Percentiles rank a stretch among this genome's conserved stretches.
Conservation (phyloP, 768 basidiomycete genomes). For the Boletus sp. region DNA sequence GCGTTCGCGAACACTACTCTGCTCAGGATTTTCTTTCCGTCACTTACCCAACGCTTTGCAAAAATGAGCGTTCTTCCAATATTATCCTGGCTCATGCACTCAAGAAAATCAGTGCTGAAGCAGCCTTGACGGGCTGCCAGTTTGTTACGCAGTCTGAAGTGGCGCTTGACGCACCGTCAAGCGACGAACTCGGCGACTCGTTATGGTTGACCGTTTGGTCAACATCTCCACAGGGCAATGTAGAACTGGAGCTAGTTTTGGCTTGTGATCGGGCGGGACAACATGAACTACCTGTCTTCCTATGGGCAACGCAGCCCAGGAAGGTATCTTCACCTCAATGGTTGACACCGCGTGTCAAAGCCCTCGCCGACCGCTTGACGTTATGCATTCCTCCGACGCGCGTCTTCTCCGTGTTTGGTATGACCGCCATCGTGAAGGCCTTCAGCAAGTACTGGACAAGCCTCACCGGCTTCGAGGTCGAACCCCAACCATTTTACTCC, state of each 20-base stretch:
- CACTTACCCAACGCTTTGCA: conserved; percentile 41
- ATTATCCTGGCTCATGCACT: conserved; percentile 53
- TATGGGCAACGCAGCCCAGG: conserved; percentile 41
- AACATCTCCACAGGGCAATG: conserved; percentile 27
- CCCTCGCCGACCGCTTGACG: conserved; percentile 38
- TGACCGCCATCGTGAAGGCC: conserved; percentile 38
- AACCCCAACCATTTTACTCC: conserved; percentile 48
- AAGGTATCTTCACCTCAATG: conserved; percentile 25
- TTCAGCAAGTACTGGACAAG: conserved; percentile 47
- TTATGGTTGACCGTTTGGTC: conserved; percentile 56
- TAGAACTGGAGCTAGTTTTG: conserved; percentile 42
- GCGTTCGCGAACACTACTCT: conserved; percentile 40
- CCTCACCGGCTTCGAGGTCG: conserved; percentile 37
- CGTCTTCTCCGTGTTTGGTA: conserved; percentile 53
- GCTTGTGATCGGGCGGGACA: conserved; percentile 45
- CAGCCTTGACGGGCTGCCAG: conserved; percentile 36
- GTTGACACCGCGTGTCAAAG: conserved; percentile 35
- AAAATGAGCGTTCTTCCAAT: conserved; percentile 49
- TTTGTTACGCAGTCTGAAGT: conserved; percentile 37
- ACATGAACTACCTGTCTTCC: conserved; percentile 52
- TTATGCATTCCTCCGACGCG: conserved; percentile 40
- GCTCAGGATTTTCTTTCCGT: conserved; percentile 41
- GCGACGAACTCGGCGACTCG: conserved; percentile 24
- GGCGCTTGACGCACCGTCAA: conserved; percentile 22
- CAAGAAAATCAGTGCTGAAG: conserved; percentile 39